Evolutionary conservation across 176 grass and related monocot species (phyloP).

Genomic region (Aegilops bicornis): DNA sequence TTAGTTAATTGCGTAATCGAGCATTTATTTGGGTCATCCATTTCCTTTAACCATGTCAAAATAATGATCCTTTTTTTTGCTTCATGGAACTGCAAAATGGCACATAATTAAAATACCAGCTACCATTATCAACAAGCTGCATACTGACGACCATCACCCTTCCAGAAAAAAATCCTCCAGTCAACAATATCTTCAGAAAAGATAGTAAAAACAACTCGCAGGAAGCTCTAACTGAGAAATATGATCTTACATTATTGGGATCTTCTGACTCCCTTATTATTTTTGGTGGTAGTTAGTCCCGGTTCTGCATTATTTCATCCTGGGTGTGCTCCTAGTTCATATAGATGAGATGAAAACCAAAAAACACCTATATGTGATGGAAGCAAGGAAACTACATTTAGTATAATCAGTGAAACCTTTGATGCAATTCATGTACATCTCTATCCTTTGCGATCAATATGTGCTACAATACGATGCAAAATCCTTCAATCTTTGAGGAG

Average conservation of each 20-base stretch:
- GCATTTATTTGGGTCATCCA: no score
- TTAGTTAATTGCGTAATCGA: no score
- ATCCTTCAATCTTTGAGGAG: slow-evolving; percentile 70
- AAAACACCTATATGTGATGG: slow-evolving; percentile 3
- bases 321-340: slow-evolving; percentile 43
- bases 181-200: slow-evolving; percentile 23
- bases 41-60: no score
- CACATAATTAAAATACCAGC: no score
- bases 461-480: slow-evolving; percentile 42
- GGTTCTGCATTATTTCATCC: slow-evolving; percentile 32
- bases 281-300: slow-evolving; percentile 46
- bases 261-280: slow-evolving; percentile 76
- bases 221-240: slow-evolving; percentile 34
- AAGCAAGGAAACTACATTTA: slow-evolving; percentile 5
- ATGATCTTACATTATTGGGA: slow-evolving; percentile 56
- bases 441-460: slow-evolving; percentile 19
- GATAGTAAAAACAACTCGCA: slow-evolving; percentile 19
- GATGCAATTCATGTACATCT: slow-evolving; percentile 3
- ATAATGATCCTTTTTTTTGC: no score
- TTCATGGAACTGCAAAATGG: no score
- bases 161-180: not conserved
- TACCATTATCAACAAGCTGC: slow-evolving; percentile 1
- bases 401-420: slow-evolving; percentile 34
- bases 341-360: slow-evolving; percentile 32
- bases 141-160: not conserved